Evolutionary conservation across 179 eudicot species (phyloP), one percentile per base, ranked within the genome.

Genomic region (Heliamphora pulchella): DNA sequence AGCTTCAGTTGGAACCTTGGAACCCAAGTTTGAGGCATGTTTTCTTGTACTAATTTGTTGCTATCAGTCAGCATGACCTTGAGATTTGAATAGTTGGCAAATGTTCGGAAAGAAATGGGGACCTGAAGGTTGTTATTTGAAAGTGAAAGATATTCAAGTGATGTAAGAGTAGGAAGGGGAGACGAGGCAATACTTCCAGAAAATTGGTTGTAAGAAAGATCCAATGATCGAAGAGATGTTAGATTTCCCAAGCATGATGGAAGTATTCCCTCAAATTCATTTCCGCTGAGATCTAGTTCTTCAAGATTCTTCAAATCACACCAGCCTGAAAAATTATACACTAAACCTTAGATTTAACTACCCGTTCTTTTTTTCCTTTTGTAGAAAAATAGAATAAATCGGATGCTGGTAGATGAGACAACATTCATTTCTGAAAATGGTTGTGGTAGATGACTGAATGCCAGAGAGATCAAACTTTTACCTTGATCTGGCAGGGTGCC

Each of bases 191-290:
- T 31, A 31, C 31, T 31, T 31, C 31, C 31, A 31, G 31, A 31
- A 31, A 31, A 31, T 31, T 31, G 31, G 31, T 31, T 31, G 31
- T 31, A 31, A 31, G 31, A 31, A 31, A 31, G 31, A 31, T 31
- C 31, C 31, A 44, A n/a, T 15, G 47, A 8, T 69, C 51, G 73
- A 44, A 69, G 22, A 69, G 46, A 3, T 0, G 7, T 11, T 5
- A 47, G 44, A 22, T 70, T 70, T 46, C 74, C 54, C 53, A 70
- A 70, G n/a, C 74, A 70, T 6, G 31, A 10, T 13, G 74, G 74
- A 70, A 70, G 51, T 14, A 17, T 0, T 22, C 74, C 55, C n/a
- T 70, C 74, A 44, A 70, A 17, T 43, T 43, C 8, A 31, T 70
- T 70, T 6, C 20, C 10, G 3, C 74, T 47, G n/a, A 70, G 74